A percentile compares a stretch with the other conserved stretches of the same genome.
phyloP scores from a whole-genome alignment of 2,329 filamentous ascomycete genomes.

The Fusarium succisae region DNA sequence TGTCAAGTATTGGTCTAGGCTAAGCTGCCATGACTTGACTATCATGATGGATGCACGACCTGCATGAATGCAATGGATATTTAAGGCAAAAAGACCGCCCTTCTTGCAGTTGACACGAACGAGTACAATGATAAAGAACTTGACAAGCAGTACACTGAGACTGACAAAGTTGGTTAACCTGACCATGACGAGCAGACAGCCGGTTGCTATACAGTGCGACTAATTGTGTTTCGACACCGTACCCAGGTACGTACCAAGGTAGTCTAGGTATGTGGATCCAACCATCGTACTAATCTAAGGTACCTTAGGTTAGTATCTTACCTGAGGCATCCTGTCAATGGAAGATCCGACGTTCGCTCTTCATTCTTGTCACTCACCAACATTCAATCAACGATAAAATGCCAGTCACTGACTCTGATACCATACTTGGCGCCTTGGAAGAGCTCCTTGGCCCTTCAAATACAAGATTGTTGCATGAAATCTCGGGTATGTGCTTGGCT shows the following conservation, averaged over 20 bases:
- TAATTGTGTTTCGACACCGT: neutral
- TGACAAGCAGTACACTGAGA: neutral
- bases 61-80: neutral
- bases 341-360: neutral
- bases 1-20: neutral
- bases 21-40: neutral
- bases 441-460: slow-evolving; percentile 25
- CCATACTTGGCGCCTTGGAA: neutral
- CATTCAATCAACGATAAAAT: neutral
- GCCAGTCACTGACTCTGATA: neutral
- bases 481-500: slow-evolving; percentile 13
- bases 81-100: neutral
- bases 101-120: neutral
- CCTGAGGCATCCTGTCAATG: neutral
- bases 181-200: neutral
- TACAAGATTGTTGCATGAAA: slow-evolving; percentile 2
- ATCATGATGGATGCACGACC: neutral
- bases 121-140: neutral
- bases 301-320: too few species aligned
- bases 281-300: neutral
- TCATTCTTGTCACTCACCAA: neutral
- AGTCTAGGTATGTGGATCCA: too few species aligned
- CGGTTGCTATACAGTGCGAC: neutral
- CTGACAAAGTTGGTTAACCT: neutral
- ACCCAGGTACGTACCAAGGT: too few species aligned